Evolutionary conservation across 257 asterid genomes (phyloP), one percentile per base, ranked within the genome.

Genomic region (Ehretia macrophylla): DNA sequence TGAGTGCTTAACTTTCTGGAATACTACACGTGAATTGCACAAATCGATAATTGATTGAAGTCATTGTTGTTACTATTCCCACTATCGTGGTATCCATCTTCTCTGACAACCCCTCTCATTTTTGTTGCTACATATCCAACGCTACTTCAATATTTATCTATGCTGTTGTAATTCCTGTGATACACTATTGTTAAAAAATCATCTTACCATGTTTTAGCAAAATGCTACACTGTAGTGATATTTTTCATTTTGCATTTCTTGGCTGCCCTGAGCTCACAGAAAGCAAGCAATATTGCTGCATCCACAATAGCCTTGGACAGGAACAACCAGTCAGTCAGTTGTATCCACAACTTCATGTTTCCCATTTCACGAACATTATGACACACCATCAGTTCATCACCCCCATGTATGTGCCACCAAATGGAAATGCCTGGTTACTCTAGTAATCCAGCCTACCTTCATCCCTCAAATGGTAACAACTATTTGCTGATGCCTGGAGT

Each of bases 381-480:
- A 97, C 96, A 35, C 88, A 83, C 59, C 95, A 94, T 51, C 97
- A 86, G 76, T 82, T 65, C 69, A 59, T 83, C 50, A 72, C 96
- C 55, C 95, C 96, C 4, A 83, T 92, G 39, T 88, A 86, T 67
- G 96, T 86, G 57, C 99, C 95, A 8, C 96, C 88, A 27, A 55
- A 80, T 86, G 94, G 86, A 90, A 18, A 83, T 88, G 55, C 86
- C 96, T 61, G 94, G 94, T 66, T 89, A 93, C 77, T 88, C 99
- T 27, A 85, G 81, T 60, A 88, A 74, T 63, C 85, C 96, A 49
- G 79, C 95, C 35, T 88, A 86, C 56, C 94, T 93, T 49, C 99
- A 92, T 54, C 97, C 96, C 32, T 73, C 97, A n/a, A 93, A 88
- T 54, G 99, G 95, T 37, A 83, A 72, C 86, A 86, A 81, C 72